phyloP scores from a whole-genome alignment of 768 basidiomycete species.

The Termitomyces bulborhizus region DNA sequence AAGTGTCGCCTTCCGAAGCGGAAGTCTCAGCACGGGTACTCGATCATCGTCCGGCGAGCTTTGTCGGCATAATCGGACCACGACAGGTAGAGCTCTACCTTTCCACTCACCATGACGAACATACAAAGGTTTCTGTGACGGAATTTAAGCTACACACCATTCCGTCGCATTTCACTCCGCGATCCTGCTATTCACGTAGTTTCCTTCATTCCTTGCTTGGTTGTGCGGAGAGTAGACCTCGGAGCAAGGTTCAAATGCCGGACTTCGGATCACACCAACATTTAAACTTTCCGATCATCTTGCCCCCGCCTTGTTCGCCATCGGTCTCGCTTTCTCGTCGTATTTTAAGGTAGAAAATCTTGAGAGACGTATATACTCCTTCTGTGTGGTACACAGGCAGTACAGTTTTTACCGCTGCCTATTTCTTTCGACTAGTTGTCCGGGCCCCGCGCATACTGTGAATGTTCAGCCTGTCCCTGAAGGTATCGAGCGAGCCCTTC shows the following conservation, averaged over 20 bases:
- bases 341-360: too few relatives aligned
- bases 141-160: background rate
- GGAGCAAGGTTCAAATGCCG: too few relatives aligned
- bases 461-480: background rate
- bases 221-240: too few relatives aligned
- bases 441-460: too few relatives aligned
- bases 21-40: conserved; percentile 25
- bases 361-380: too few relatives aligned
- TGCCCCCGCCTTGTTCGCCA: too few relatives aligned
- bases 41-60: conserved; percentile 21
- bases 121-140: background rate
- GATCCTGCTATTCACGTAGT: background rate
- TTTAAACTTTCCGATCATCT: background rate
- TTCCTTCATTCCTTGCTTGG: background rate
- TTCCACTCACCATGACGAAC: background rate
- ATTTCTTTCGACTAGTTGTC: too few relatives aligned
- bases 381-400: background rate
- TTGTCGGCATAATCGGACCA: conserved; percentile 8
- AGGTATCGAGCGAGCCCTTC: background rate
- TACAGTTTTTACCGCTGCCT: background rate
- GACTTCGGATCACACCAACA: too few relatives aligned
- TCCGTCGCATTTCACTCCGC: background rate
- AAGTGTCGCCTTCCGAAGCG: conserved; percentile 25
- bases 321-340: too few relatives aligned
- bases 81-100: background rate